These are phyloP conservation scores for Trichoderma simmonsii DNA, from an alignment of 2,329 filamentous ascomycete genomes.

Conservation along the genomic window DNA sequence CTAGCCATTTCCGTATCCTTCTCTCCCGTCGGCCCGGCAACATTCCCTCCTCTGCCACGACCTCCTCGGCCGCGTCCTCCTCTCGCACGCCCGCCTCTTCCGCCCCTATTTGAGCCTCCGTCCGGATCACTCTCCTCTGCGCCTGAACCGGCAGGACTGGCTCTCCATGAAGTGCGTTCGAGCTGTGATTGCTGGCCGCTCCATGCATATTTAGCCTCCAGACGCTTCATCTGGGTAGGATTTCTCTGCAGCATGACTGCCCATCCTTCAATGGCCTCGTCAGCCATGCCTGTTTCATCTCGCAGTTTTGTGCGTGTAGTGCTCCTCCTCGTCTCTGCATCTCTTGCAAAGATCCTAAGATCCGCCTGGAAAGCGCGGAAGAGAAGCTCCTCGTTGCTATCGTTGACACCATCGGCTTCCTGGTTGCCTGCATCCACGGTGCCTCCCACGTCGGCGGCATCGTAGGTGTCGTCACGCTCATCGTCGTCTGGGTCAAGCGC, in stretches of 20 bases:
- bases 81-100: constrained; percentile 45
- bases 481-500: constrained; percentile 93
- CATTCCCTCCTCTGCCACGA: constrained; percentile 51
- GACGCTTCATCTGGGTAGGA: constrained; percentile 60
- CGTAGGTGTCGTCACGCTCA: constrained; percentile 95
- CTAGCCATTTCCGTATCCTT: constrained; percentile 69
- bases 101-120: constrained; percentile 44
- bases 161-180: constrained; percentile 62
- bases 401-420: constrained; percentile 45
- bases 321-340: constrained; percentile 65
- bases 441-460: constrained; percentile 86
- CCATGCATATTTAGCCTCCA: constrained; percentile 71
- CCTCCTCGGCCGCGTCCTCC: constrained; percentile 38
- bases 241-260: constrained; percentile 78
- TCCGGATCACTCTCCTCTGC: constrained; percentile 55
- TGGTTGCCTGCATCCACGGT: constrained; percentile 71
- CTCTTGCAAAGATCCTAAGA: constrained; percentile 66
- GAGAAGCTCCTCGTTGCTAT: constrained; percentile 65
- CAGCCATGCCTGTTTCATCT: constrained; percentile 80
- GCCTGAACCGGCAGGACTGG: constrained; percentile 51
- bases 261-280: constrained; percentile 94
- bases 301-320: constrained; percentile 62
- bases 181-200: constrained; percentile 64
- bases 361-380: constrained; percentile 68
- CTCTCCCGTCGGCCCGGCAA: constrained; percentile 64